Evolutionary conservation across 1,284 basidiomycete genomes (phyloP), one percentile per base, ranked within the genome.

Genomic region (Leccinum laetum): DNA sequence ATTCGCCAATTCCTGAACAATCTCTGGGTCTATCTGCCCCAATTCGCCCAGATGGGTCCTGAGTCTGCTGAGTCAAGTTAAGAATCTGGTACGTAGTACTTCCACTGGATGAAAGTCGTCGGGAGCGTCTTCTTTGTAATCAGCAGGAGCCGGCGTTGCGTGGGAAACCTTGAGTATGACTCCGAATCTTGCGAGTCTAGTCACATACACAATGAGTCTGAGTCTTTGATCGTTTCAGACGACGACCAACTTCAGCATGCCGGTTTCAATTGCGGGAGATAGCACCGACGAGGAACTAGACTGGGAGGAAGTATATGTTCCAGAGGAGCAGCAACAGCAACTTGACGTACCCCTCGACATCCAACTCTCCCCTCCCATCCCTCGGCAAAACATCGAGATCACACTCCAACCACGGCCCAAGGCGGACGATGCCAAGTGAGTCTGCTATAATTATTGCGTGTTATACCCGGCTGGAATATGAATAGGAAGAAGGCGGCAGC

Each of bases 331-430:
- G 16, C 70, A 58, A 14, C 64, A 64, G 6, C 66, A 62, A 35
- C 24, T 68, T 35, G 65, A 75, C 55, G 21, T 44, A 32, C 60
- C 60, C 5, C 53, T 74, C 37, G 74, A 77, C 56, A 68, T 73
- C 44, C 70, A 75, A 39, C 65, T 70, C 32, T 65, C 67, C 24
- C 35, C 60, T n/a, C 67, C 70, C 16, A 49, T 73, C 71, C 65
- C 75, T 71, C 70, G 66, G 41, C 76, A 66, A 69, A 81, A 72
- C 74, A 84, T 90, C 26, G 88, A 90, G 79, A 89, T 90, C 64
- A 88, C 86, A 1, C 79, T 90, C 14, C 79, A 84, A 69, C 72
- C 79, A 24, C 75, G 75, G 53, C 76, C 77, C 59, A 83, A 80
- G 72, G 79, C 78, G 67, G 77, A 76, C 60, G 78, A 75, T 68